A percentile compares a stretch with the other conserved stretches of the same genome.
These are phyloP conservation scores for Chlamydomonas sp. DNA, from an alignment of 139 green algal species.

Conservation along the genomic window DNA sequence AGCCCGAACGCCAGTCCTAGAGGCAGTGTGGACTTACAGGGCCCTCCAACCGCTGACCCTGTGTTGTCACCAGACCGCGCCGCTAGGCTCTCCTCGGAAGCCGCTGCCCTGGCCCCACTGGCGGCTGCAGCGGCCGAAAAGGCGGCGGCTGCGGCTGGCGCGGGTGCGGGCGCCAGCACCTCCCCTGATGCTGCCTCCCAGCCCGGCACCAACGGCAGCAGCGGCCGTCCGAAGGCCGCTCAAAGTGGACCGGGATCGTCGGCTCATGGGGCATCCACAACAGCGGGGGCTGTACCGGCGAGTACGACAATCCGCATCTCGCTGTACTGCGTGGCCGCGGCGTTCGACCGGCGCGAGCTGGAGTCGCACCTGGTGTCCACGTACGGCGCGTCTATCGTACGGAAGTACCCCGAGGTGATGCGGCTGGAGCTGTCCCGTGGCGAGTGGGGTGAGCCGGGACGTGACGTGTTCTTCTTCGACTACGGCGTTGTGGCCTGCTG, in stretches of 20 bases:
- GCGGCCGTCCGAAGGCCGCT: neutral
- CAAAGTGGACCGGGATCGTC: neutral
- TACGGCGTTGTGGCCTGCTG: slow-evolving; percentile 79
- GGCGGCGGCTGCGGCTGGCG: too few species aligned
- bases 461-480: slow-evolving; percentile 70
- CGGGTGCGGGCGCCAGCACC: too few species aligned
- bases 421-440: neutral
- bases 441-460: neutral
- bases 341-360: slow-evolving; percentile 51
- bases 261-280: too few species aligned
- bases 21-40: too few species aligned
- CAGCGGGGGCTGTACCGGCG: too few species aligned
- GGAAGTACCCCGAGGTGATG: slow-evolving; percentile 33
- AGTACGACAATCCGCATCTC: slow-evolving; percentile 53
- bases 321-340: slow-evolving; percentile 69
- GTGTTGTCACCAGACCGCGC: too few species aligned
- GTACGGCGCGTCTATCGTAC: slow-evolving; percentile 13
- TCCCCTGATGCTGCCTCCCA: too few species aligned
- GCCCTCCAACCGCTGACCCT: too few species aligned
- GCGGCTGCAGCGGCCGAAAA: too few species aligned
- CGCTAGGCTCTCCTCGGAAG: too few species aligned
- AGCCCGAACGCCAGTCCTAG: too few species aligned
- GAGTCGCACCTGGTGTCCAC: slow-evolving; percentile 11
- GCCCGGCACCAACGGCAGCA: neutral
- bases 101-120: too few species aligned